Base-by-base conservation (phyloP, 2,329 filamentous ascomycete species). In the Cercospora zeina region DNA sequence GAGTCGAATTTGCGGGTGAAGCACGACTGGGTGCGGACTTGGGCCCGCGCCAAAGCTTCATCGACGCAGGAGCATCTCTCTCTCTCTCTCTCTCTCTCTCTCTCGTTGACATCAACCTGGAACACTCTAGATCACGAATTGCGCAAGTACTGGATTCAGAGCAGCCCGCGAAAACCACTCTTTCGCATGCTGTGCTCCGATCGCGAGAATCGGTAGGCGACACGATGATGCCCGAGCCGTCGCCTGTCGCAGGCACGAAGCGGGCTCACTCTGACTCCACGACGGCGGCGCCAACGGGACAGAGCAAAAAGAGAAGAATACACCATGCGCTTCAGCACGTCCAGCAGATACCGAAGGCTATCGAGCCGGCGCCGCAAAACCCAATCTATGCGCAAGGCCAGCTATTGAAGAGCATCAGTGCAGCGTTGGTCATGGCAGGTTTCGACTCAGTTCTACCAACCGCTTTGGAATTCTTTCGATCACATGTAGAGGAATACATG, bases 401-500 rank as follows among this genome's bases (percentile, higher is more conserved):
- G 67, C 76, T 88, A 62, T 76, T 80, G 53, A 80, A 83, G 66
- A 81, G 82, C 47, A 83, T 88, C 65, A 78, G 80, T 24, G 77
- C 81, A 56, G 77, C 80, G 60, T 77, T 85, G 67, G 77, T 75
- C 57, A 76, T 79, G 60, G 77, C 77, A 21, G 85, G 85, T 3
- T 87, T 85, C 69, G 82, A 84, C 33, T 72, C 79, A 60, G 82
- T 82, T 24, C 79, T 80, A 58, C 80, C 84, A 9, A 77, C 80
- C 24, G 86, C 84, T 42, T 69, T 88, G 65, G 82, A 87, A 68
- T 78, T 79, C 67, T 82, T 88, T 64, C 77, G 82, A 58, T 78
- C 77, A 60, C 76, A 81, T 45, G 78, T 82, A 21, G 84, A 87
- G 74, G 83, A 85, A 72, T 87, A 83, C 86, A 83, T 69, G 82